Evolutionary conservation across 2,329 filamentous ascomycete genomes (phyloP).

Genomic region (Emericellopsis atlantica): DNA sequence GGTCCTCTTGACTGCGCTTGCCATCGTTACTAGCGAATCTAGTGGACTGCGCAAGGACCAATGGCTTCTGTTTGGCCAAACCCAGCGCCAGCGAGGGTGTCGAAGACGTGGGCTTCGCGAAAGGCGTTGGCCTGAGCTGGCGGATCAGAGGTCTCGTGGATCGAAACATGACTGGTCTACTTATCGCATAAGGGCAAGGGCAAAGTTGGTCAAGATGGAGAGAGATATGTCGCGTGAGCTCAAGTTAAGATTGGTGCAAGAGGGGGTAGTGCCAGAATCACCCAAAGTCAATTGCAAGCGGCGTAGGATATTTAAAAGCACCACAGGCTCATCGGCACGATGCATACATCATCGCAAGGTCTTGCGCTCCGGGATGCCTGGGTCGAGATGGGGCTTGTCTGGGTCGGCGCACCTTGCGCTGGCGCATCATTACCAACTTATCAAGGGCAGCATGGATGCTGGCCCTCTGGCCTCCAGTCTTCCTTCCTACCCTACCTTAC

Average conservation of each 20-base stretch:
- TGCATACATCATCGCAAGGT: too few species aligned
- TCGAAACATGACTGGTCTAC: not conserved
- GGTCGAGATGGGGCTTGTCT: too few species aligned
- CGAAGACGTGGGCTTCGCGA: not conserved
- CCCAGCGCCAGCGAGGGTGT: not conserved
- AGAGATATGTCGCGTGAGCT: not conserved
- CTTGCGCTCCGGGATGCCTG: too few species aligned
- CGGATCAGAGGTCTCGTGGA: constrained; percentile 1
- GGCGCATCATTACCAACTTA: too few species aligned
- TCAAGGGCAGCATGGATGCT: too few species aligned
- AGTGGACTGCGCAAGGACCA: not conserved
- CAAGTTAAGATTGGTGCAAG: not conserved
- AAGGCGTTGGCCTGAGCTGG: not conserved
- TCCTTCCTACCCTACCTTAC: too few species aligned
- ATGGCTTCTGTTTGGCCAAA: not conserved
- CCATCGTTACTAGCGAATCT: constrained; percentile 10
- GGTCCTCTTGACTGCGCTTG: constrained; percentile 11
- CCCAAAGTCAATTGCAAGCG: not conserved
- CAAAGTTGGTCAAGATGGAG: not conserved
- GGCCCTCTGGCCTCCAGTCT: too few species aligned
- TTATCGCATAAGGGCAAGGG: not conserved
- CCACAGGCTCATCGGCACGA: too few species aligned
- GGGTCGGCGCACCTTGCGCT: too few species aligned
- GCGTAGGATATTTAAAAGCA: too few species aligned
- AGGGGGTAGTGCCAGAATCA: not conserved